Evolutionary conservation across 371 early-diverging fungal genomes (phyloP), one percentile per base, ranked within the genome.

Genomic region (Actinomortierella wolfii): DNA sequence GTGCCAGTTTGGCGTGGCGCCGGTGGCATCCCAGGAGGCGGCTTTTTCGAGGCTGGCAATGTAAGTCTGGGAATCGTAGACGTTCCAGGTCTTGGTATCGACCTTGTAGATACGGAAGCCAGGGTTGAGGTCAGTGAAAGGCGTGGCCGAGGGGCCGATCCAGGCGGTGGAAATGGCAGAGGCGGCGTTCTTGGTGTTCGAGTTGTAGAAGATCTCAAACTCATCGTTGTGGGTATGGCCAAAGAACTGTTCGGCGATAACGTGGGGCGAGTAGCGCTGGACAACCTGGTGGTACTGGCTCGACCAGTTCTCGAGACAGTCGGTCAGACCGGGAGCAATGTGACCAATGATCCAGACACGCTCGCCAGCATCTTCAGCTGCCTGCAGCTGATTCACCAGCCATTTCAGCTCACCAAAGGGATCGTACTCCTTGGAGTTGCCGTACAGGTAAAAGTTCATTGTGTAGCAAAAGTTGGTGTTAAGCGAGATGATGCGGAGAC

Each of bases 391-490:
- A 17, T 60, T 44, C 2, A 86, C 63, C 11, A 86, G 54, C 86
- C 86, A 86, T 9, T 65, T 56, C 49, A 86, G 59, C 14, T 82
- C 68, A 45, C 79, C 80, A 62, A 81, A 77, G 13, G 86, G 86
- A 47, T 86, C 86, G 63, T 77, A 51, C 48, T 57, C 57, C 50
- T 39, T 55, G 17, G 53, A 39, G 25, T 68, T 39, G 44, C 34
- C 60, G n/a, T 62, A 76, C 6, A 67, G 52, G 24, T 65, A 49
- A 20, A 71, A 82, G 70, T 86, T 85, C 47, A 81, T 28, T 13
- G 64, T 79, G 49, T 86, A 86, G 64, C 87, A 86, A 51, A 85
- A 86, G 61, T 85, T 86, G 24, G 83, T 86, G 52, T 86, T 86
- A n/a, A 86, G 63, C 28, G 86, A 83, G 57, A 86, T 82, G 40